phyloP scores from a whole-genome alignment of 192 early-diverging fungal genomes.

The Umbelopsis vinacea region DNA sequence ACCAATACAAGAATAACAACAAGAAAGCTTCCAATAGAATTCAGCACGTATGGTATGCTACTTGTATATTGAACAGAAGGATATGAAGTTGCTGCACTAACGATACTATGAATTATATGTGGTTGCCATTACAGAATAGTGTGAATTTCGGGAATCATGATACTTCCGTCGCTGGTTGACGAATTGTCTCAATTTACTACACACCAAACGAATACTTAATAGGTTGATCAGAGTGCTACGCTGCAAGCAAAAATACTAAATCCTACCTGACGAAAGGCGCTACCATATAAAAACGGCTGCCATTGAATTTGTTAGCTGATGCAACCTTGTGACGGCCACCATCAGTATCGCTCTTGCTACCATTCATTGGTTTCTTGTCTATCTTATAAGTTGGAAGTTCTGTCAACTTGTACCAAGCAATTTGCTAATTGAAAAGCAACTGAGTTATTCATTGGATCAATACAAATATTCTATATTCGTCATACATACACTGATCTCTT shows the following conservation, averaged over 20 bases:
- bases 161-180: slow-evolving; percentile 27
- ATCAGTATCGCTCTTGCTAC: slow-evolving; percentile 11
- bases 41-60: too few relatives aligned
- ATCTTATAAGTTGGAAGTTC: slow-evolving; percentile 65
- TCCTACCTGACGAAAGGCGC: slow-evolving; percentile 70
- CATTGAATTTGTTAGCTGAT: slow-evolving; percentile 40
- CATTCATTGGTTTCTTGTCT: slow-evolving; percentile 30
- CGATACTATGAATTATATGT: background rate
- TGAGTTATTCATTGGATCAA: background rate
- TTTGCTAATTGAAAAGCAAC: slow-evolving; percentile 43
- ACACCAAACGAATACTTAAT: background rate
- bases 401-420: slow-evolving; percentile 69
- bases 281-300: slow-evolving; percentile 70
- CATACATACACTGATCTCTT: slow-evolving; percentile 88
- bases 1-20: too few relatives aligned
- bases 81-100: background rate
- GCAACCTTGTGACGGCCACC: slow-evolving; percentile 17
- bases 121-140: background rate
- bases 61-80: too few relatives aligned
- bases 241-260: background rate
- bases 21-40: too few relatives aligned
- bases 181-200: slow-evolving; percentile 35
- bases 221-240: background rate
- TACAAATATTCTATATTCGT: background rate
- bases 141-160: background rate